A percentile compares a stretch with the other conserved stretches of the same genome.
phyloP scores from a whole-genome alignment of 176 grass and related monocot species.

The Avena atlantica region DNA sequence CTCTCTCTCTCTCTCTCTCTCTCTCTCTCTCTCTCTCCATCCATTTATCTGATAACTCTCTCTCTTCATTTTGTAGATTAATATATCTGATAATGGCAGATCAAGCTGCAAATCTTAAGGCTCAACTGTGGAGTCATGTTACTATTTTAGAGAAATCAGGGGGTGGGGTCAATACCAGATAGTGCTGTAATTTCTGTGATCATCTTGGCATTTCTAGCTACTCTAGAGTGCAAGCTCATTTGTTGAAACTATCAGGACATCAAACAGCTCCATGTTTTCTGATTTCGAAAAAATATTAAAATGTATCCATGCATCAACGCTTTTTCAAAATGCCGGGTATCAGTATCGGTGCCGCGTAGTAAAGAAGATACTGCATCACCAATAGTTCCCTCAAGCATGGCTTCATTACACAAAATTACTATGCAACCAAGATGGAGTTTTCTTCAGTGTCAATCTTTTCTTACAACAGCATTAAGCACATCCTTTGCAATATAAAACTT shows the following conservation, averaged over 20 bases:
- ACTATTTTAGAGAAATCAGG: background rate
- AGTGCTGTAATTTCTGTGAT: background rate
- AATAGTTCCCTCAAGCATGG: background rate
- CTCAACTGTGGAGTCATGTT: background rate
- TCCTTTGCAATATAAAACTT: constrained; percentile 14
- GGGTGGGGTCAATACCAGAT: background rate
- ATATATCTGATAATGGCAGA: background rate
- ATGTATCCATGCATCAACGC: too few species aligned
- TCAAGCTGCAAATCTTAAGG: background rate
- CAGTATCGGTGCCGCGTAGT: too few species aligned
- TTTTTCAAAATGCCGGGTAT: too few species aligned
- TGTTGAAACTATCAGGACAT: background rate
- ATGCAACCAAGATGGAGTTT: background rate
- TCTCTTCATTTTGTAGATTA: too few species aligned
- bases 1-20: too few species aligned
- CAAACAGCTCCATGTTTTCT: background rate
- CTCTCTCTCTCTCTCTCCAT: too few species aligned
- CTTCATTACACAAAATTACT: background rate
- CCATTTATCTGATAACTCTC: too few species aligned
- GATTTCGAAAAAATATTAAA: too few species aligned
- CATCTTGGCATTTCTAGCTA: background rate
- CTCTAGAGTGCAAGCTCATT: background rate
- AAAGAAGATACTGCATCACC: background rate
- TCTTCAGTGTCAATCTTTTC: background rate
- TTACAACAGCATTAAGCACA: constrained; percentile 6